phyloP scores from a whole-genome alignment of 306 rosid species.

The Ammopiptanthus mongolicus region DNA sequence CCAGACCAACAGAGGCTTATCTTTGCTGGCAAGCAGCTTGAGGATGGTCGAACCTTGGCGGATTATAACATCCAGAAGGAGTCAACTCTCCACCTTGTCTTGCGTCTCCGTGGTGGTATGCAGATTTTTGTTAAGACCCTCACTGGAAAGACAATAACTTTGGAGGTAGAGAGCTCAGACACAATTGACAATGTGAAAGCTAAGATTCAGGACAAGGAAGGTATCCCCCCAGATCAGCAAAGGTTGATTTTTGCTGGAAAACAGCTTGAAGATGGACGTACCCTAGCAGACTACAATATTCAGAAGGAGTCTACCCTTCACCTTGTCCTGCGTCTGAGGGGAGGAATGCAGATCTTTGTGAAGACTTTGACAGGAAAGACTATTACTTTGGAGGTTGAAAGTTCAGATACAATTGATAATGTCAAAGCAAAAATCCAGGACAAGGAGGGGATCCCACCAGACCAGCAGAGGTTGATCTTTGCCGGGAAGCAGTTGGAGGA shows the following conservation, averaged over 20 bases:
- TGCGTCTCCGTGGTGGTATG: slow-evolving; percentile 17
- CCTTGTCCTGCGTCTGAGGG: background rate
- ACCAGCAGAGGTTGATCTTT: too few relatives aligned
- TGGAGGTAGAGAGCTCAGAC: slow-evolving; percentile 15
- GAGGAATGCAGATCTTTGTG: too few relatives aligned
- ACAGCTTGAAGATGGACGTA: slow-evolving; percentile 19
- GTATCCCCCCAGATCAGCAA: slow-evolving; percentile 14
- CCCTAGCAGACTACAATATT: slow-evolving; percentile 18
- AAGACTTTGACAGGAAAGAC: too few relatives aligned
- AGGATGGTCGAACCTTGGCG: background rate
- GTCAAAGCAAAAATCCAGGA: too few relatives aligned
- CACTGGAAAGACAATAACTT: background rate
- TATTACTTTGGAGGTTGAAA: too few relatives aligned
- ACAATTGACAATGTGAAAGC: background rate
- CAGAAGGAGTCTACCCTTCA: slow-evolving; percentile 28
- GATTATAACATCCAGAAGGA: slow-evolving; percentile 19
- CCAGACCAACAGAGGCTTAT: slow-evolving; percentile 25
- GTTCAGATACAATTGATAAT: too few relatives aligned
- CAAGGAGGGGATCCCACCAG: too few relatives aligned
- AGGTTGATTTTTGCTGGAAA: slow-evolving; percentile 19
- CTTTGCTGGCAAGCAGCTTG: slow-evolving; percentile 22
- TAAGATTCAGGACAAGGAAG: slow-evolving; percentile 18
- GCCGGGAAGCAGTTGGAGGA: too few relatives aligned
- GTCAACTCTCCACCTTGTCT: slow-evolving; percentile 15
- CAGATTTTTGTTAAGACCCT: slow-evolving; percentile 15